Conservation (phyloP, 225 moss, liverwort and hornwort genomes). For the Pseudisothecium myosuroides region DNA sequence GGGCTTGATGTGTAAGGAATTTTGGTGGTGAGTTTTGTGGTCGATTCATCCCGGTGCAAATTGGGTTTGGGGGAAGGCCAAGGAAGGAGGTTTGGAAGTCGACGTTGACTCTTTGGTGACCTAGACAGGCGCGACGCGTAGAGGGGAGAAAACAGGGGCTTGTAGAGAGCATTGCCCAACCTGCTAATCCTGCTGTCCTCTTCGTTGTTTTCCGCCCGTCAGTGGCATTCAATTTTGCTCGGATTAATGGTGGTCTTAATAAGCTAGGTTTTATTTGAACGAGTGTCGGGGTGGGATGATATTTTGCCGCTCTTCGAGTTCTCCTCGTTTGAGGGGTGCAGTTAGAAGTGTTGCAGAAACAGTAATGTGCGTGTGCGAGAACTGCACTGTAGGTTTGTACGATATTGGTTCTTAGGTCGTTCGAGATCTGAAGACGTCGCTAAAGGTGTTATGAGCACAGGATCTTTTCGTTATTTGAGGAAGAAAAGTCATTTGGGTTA, state of each 20-base stretch:
- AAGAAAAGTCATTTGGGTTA: background rate
- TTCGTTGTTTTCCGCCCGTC: background rate
- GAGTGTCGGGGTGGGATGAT: background rate
- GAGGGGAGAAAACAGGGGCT: background rate
- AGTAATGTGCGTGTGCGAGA: background rate
- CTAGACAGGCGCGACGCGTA: background rate
- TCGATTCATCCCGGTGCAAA: background rate
- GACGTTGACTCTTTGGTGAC: constrained; percentile 1
- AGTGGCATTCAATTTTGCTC: background rate
- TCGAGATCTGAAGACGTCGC: background rate
- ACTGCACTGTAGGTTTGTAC: background rate
- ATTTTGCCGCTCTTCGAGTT: background rate
- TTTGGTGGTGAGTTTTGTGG: background rate
- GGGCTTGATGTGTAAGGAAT: background rate
- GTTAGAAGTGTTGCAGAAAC: background rate
- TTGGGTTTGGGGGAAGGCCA: background rate
- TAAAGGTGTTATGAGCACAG: background rate
- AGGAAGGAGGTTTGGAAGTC: background rate
- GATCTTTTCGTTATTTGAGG: background rate
- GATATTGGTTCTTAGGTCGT: background rate
- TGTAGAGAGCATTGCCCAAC: background rate
- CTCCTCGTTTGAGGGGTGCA: background rate
- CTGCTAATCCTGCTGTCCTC: background rate
- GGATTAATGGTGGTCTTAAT: background rate
- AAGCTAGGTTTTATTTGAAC: background rate